Conservation (phyloP, 2,329 filamentous ascomycete genomes). For the Aschersonia sp. region DNA sequence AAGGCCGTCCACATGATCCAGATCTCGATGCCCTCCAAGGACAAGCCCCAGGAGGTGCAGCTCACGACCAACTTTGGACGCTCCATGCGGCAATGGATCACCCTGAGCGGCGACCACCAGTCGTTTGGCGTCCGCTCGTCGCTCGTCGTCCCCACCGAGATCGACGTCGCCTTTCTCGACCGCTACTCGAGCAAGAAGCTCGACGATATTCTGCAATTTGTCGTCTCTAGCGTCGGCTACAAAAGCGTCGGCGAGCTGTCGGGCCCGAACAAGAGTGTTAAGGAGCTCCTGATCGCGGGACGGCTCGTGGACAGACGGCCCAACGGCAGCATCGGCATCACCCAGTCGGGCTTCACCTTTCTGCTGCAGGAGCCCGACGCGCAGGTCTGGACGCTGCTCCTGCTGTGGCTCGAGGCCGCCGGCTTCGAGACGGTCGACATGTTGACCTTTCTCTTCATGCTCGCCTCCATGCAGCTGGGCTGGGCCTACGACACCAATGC, state of each 20-base stretch:
- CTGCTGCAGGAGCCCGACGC: constrained; percentile 89
- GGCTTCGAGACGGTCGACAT: constrained; percentile 84
- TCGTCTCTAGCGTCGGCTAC: constrained; percentile 63
- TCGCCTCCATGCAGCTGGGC: constrained; percentile 84
- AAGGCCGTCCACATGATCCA: constrained; percentile 75
- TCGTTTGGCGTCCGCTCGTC: constrained; percentile 82
- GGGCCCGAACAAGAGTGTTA: constrained; percentile 61
- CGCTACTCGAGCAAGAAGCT: constrained; percentile 77
- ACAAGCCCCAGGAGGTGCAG: constrained; percentile 54
- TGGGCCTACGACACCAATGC: constrained; percentile 79
- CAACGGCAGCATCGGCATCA: constrained; percentile 64
- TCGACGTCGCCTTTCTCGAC: constrained; percentile 64
- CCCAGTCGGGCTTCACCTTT: constrained; percentile 86
- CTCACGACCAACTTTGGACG: constrained; percentile 71
- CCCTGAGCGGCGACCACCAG: constrained; percentile 69
- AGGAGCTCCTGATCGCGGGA: constrained; percentile 67
- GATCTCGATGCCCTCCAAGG: constrained; percentile 44
- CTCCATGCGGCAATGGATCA: constrained; percentile 74
- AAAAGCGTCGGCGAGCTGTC: constrained; percentile 30
- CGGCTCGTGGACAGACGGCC: constrained; percentile 56
- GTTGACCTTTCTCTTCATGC: constrained; percentile 87
- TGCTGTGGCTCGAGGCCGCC: constrained; percentile 80
- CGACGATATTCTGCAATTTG: constrained; percentile 92
- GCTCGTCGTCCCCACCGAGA: constrained; percentile 43
- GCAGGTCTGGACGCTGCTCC: constrained; percentile 89